Base-by-base conservation (phyloP, 306 rosid genomes). In the Fagus sylvatica region DNA sequence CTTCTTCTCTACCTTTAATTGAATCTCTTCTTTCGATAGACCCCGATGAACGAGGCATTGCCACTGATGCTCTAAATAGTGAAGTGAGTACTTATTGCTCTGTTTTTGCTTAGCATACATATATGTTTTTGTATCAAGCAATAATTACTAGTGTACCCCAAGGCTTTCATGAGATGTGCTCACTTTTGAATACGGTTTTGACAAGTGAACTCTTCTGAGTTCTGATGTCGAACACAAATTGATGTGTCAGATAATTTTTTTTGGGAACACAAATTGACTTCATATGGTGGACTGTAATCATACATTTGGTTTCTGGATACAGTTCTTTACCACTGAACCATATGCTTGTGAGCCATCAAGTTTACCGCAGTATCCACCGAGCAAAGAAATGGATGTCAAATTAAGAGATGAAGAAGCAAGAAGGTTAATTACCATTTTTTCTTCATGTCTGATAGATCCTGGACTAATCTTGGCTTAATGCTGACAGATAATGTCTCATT, bases 381-480 rank as follows among this genome's bases (percentile, higher is more conserved):
- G 97, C 92, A 94, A 94, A 84, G 98, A 94, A 87, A 74, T 90
- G 86, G 98, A 94, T 69, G 93, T 92, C 66, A 94, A 94, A 77
- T 82, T 92, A 79, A 92, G 98, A 83, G 97, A 92, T 77, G 98
- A 93, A 85, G 97, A 92, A 86, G 97, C 98, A 53, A 91, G 96
- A 86, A 93, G 99, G 99, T 95, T 72, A 41, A 51, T 53, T 64
- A 64, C 61, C 57, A 56, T 60, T 51, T 53, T 22, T 70, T 78
- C 64, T 41, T 84, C 39, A 3, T 79, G 37, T 53, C 80, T 82
- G 57, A 64, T 22, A 66, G 46, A 73, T 75, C 79, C 43, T 77
- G 56, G 53, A 71, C 60, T 75, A 56, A 22, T 78, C 13, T 74
- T 75, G 75, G 67, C 71, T 33, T 66, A 76, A 51, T 78, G 64